Base-by-base conservation (phyloP, 495 filamentous ascomycete genomes). In the Penicillium parvum region DNA sequence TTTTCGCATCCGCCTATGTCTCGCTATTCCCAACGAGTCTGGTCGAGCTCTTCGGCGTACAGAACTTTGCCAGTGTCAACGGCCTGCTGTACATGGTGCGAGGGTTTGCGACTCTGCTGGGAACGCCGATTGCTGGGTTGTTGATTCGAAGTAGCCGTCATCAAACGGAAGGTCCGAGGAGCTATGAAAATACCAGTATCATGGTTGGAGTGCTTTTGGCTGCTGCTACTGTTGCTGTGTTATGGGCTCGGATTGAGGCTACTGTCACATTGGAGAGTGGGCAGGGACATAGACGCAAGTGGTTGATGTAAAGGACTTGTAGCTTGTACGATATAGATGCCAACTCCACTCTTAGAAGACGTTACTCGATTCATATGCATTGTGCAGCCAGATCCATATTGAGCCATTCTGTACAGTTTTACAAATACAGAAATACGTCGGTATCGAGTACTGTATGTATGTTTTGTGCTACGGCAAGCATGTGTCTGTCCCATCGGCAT, bases 1-100 rank as follows among this genome's bases (percentile, higher is more conserved):
- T 65, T 0, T 63, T 63, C 35, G 69, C 69, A 3, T 58, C 63
- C 11, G 63, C 68, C 0, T 72, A 72, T 43, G 60, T 70, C 4
- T 53, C 64, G 1, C 52, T 73, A 0, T 73, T 71, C 41, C 67
- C 70, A 5, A 55, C 69, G 0, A 50, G 52, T 19, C 29, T 74
- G 36, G 57, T 69, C 0, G 70, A 74, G 36, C 40, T 65, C 2
- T 74, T 74, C 37, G 70, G 68, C 0, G 50, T 65, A 5, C 60
- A 71, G 26, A 57, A 70, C 35, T 69, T 72, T 23, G 53, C 60
- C 9, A 61, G 55, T 47, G 59, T 73, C 14, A 74, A 69, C 25
- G 70, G 70, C 0, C 43, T 65, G 4, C 43, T 74, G 16, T 72
- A 72, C 27, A 68, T 74, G 64, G 36, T 74, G 1, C 50, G 65